Evolutionary conservation across 306 rosid species (phyloP).

Genomic region (Mimosa bimucronata): DNA sequence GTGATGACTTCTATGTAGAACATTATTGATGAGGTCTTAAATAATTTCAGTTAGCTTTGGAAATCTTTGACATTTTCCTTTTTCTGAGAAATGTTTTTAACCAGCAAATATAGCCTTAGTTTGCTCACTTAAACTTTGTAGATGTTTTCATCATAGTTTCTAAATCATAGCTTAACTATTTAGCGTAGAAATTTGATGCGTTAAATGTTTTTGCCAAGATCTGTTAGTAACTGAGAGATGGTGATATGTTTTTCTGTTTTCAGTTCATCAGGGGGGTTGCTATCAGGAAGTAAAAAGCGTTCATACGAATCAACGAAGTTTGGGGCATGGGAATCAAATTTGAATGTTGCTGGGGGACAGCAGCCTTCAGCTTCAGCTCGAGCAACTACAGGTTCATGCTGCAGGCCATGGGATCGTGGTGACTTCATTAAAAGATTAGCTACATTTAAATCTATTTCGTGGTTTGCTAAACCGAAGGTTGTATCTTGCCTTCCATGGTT

Average conservation of each 20-base stretch:
- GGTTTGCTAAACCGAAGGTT: slow-evolving; percentile 98
- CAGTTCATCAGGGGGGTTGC: slow-evolving; percentile 43
- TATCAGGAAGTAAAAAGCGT: slow-evolving; percentile 59
- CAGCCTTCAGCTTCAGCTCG: slow-evolving; percentile 43
- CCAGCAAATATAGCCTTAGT: background rate
- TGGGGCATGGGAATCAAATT: slow-evolving; percentile 51
- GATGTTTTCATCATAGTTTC: background rate
- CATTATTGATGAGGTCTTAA: background rate
- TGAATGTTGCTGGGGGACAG: slow-evolving; percentile 43
- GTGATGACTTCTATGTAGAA: background rate
- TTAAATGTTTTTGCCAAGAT: background rate
- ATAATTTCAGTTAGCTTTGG: background rate
- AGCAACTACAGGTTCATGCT: slow-evolving; percentile 46
- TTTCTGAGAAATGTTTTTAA: background rate
- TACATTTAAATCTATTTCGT: slow-evolving; percentile 91
- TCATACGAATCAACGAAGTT: slow-evolving; percentile 56
- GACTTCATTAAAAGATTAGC: slow-evolving; percentile 79
- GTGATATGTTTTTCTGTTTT: slow-evolving; percentile 21
- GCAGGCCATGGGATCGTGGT: slow-evolving; percentile 94
- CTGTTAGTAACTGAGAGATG: slow-evolving; percentile 5
- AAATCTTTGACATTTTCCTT: background rate
- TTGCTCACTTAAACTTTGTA: background rate
- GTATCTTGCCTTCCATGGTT: background rate
- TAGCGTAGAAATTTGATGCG: background rate
- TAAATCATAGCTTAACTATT: slow-evolving; percentile 1